A percentile compares a stretch with the other conserved stretches of the same genome.
Conservation (phyloP, 345 rosid genomes). For the Brassica nigra region DNA sequence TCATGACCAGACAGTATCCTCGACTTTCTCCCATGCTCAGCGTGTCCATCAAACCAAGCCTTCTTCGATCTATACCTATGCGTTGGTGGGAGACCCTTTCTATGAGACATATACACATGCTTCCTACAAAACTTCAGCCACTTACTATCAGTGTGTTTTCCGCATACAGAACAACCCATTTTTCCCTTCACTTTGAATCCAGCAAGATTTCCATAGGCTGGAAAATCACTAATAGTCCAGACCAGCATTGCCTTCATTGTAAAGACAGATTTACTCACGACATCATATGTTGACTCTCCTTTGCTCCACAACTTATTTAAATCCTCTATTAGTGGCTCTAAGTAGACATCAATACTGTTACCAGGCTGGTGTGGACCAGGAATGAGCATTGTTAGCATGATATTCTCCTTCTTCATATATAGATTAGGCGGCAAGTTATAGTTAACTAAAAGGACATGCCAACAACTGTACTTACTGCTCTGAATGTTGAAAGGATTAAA, state of each 20-base stretch:
- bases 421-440: no score
- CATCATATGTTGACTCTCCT: background rate
- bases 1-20: background rate
- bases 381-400: background rate
- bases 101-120: no score
- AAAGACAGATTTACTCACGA: background rate
- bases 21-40: background rate
- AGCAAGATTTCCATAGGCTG: background rate
- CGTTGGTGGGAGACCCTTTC: background rate
- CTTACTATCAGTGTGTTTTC: background rate
- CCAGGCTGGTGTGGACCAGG: background rate
- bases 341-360: background rate
- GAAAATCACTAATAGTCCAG: background rate
- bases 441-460: no score
- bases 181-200: background rate
- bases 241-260: background rate
- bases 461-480: no score
- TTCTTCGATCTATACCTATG: background rate
- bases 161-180: background rate
- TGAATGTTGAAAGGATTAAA: no score
- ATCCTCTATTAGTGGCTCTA: background rate
- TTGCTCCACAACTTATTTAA: background rate
- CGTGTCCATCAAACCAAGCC: constrained; percentile 1
- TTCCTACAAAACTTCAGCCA: no score
- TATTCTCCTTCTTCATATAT: background rate